Percentiles rank a stretch among this genome's conserved stretches.
phyloP scores from a whole-genome alignment of 352 stramenopile species.

The Ophiocytium majus region DNA sequence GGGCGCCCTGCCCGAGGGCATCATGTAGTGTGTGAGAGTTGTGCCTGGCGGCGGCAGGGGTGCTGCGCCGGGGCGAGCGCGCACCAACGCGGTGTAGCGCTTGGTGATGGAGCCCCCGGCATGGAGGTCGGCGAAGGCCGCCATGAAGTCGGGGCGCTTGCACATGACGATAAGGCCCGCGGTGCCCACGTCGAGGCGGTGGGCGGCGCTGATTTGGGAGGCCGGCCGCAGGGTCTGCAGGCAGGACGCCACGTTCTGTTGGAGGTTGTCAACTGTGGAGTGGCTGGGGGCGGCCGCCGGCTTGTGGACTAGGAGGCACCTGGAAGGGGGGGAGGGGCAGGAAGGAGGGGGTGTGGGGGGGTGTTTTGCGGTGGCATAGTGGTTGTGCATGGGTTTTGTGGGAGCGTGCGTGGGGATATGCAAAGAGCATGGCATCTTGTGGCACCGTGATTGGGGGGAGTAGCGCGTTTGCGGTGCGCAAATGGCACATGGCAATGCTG shows the following conservation, averaged over 20 bases:
- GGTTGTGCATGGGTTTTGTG: too few relatives aligned
- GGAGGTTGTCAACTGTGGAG: constrained; percentile 16
- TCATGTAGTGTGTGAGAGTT: constrained; percentile 25
- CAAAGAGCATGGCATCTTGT: too few relatives aligned
- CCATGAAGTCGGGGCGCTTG: constrained; percentile 1
- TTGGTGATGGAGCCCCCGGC: not conserved
- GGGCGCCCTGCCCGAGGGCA: constrained; percentile 6
- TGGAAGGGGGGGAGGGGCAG: too few relatives aligned
- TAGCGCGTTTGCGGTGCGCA: too few relatives aligned
- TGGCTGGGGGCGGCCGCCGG: not conserved
- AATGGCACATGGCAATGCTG: too few relatives aligned
- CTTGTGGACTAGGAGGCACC: constrained; percentile 3
- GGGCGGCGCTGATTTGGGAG: not conserved
- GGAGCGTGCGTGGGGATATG: too few relatives aligned
- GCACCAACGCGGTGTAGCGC: constrained; percentile 2
- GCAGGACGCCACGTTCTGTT: constrained; percentile 11
- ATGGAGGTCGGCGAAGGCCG: not conserved
- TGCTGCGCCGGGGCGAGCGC: not conserved
- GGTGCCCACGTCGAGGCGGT: constrained; percentile 9
- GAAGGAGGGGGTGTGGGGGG: too few relatives aligned
- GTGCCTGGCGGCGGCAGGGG: not conserved
- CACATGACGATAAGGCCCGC: constrained; percentile 18
- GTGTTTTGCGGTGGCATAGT: too few relatives aligned
- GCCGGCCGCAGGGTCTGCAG: not conserved
- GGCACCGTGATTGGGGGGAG: too few relatives aligned